A percentile compares a stretch with the other conserved stretches of the same genome.
Evolutionary conservation across 768 basidiomycete genomes (phyloP).

Genomic region (Suillus placidus): DNA sequence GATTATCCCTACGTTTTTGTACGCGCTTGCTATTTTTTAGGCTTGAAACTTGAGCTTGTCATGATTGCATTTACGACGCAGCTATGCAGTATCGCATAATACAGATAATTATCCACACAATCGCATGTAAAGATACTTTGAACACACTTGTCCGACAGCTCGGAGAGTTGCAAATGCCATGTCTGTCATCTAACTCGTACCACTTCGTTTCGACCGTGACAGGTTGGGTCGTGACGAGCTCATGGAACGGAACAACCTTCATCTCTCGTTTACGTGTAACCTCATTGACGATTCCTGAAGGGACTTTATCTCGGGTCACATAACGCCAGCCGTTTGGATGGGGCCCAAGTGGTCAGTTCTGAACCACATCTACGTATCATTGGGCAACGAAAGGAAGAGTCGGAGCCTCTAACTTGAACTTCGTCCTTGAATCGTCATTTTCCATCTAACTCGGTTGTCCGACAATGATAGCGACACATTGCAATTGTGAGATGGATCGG

Average conservation of each 20-base stretch:
- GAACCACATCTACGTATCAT: not conserved
- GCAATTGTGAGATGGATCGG: too few relatives aligned
- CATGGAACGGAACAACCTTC: too few relatives aligned
- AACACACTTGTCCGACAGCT: slow-evolving; percentile 13
- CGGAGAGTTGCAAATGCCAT: slow-evolving; percentile 19
- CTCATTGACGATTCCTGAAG: not conserved
- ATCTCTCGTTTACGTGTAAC: too few relatives aligned
- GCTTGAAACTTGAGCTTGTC: slow-evolving; percentile 5
- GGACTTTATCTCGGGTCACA: not conserved
- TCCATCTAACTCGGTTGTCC: not conserved
- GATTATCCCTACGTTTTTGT: slow-evolving; percentile 7
- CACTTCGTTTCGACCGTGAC: not conserved
- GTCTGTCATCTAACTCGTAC: not conserved
- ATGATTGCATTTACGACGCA: slow-evolving; percentile 23
- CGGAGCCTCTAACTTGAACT: not conserved
- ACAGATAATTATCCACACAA: slow-evolving; percentile 29
- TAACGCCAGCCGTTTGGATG: not conserved
- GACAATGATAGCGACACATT: not conserved
- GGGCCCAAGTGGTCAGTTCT: not conserved
- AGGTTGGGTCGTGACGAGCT: not conserved
- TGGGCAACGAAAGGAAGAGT: not conserved
- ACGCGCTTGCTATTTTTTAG: slow-evolving; percentile 14
- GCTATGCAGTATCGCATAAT: slow-evolving; percentile 27
- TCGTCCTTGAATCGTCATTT: not conserved
- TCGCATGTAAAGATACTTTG: slow-evolving; percentile 32